Evolutionary conservation across 495 filamentous ascomycete genomes (phyloP), one percentile per base, ranked within the genome.

Genomic region (Aspergillus cavernicola): DNA sequence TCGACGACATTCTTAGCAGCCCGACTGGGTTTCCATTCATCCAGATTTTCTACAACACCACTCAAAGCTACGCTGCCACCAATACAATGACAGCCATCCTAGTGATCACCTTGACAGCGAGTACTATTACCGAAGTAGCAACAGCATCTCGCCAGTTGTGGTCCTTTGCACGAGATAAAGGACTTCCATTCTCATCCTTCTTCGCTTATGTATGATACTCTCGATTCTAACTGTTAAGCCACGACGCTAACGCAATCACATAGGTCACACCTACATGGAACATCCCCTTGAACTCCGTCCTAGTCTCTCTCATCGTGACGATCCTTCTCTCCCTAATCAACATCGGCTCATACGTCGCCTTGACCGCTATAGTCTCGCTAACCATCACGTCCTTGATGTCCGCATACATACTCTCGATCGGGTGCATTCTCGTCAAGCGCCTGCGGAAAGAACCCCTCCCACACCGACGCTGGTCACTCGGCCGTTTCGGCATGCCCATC

Each of bases 131-230:
- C 46, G 72, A 77, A 50, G 76, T 81, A 12, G 76, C 81, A 6
- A 81, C 80, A 0, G 74, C 79, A 10, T 82, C 80, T 9, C 70
- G 80, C 0, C 81, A 83, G 63, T 68, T 83, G 1, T 82, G 73
- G 72, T 75, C 79, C 4, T 85, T 81, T 64, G 79, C 79, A 6
- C 67, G 81, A 18, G 81, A 84, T 53, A 56, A 67, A 10, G 81
- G 82, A 2, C 62, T 83, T 8, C 82, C 81, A 11, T 83, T 80
- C 53, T 80, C 77, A 9, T 58, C 55, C 0, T 79, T 75, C 59
- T 71, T 84, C 37, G 64, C 67, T 37, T 66, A 73, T 61, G 78
- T 81, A 68, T 56, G 72, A 52, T 22, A 26, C 16, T 29, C 11
- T n/a, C n/a, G n/a, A n/a, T n/a, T n/a, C n/a, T n/a, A n/a, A n/a